Conservation (phyloP, 352 stramenopile species). For the Pythium oligandrum region DNA sequence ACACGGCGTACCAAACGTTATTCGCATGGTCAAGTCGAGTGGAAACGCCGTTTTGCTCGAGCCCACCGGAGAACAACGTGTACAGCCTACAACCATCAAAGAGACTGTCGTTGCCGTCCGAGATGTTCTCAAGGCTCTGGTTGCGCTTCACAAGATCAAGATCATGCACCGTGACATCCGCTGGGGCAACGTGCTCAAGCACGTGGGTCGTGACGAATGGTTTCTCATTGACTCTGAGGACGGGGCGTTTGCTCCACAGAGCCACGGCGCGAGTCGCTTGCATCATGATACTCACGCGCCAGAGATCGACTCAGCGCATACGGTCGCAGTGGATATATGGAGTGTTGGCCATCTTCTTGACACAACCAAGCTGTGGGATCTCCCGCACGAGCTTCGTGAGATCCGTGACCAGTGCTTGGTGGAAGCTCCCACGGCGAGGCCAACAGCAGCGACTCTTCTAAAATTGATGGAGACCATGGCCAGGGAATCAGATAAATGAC, state of each 20-base stretch:
- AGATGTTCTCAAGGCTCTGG: constrained; percentile 12
- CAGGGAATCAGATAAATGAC: too few relatives aligned
- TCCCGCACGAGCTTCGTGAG: constrained; percentile 3
- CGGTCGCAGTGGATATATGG: constrained; percentile 19
- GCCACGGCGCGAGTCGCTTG: constrained; percentile 9
- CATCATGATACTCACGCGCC: constrained; percentile 9
- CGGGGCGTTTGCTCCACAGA: constrained; percentile 8
- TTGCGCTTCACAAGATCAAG: constrained; percentile 7
- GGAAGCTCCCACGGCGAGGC: constrained; percentile 5
- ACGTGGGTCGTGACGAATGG: constrained; percentile 19
- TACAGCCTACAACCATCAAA: constrained; percentile 4
- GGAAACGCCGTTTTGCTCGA: too few relatives aligned
- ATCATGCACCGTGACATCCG: constrained; percentile 16
- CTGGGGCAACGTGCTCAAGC: constrained; percentile 23
- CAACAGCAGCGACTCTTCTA: constrained; percentile 5
- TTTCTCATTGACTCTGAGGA: constrained; percentile 24
- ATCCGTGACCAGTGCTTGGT: constrained; percentile 8
- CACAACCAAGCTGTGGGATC: constrained; percentile 5
- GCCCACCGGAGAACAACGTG: neutral
- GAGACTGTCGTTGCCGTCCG: constrained; percentile 12
- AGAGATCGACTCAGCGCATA: constrained; percentile 15
- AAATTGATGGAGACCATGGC: constrained; percentile 1
- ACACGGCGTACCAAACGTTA: too few relatives aligned
- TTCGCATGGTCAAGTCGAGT: too few relatives aligned
- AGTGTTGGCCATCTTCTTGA: constrained; percentile 7